Percentiles rank a stretch among this genome's conserved stretches.
Conservation (phyloP, 31 red algal genomes). For the Odonthalia washingtoniensis region DNA sequence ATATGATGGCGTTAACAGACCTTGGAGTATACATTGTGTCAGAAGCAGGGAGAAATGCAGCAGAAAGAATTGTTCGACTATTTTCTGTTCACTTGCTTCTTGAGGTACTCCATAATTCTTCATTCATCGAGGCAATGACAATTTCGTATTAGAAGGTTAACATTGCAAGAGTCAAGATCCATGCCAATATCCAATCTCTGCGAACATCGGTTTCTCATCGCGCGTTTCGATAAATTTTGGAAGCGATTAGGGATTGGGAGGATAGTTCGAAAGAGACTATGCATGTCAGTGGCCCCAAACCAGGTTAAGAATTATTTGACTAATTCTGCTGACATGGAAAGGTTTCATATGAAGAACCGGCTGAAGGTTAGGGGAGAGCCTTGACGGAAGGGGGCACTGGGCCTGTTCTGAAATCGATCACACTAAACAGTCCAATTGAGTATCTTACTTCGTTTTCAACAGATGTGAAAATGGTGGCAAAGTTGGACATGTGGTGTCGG, state of each 20-base stretch:
- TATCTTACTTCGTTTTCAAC: conserved; percentile 64
- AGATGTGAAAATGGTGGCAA: conserved; percentile 62
- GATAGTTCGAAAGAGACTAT: conserved; percentile 22
- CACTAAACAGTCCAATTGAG: conserved; percentile 47
- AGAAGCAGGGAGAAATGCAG: conserved; percentile 38
- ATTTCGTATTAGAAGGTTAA: conserved; percentile 24
- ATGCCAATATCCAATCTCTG: conserved; percentile 59
- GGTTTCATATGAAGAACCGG: conserved; percentile 71
- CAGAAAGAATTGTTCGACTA: conserved; percentile 74
- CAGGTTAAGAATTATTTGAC: conserved; percentile 52
- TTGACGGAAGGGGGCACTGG: conserved; percentile 65
- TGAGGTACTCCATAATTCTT: conserved; percentile 80
- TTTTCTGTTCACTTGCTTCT: conserved; percentile 84
- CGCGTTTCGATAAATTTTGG: conserved; percentile 70
- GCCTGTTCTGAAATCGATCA: conserved; percentile 42
- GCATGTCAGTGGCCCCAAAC: conserved; percentile 61
- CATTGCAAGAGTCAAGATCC: conserved; percentile 59
- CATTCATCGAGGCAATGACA: conserved; percentile 80
- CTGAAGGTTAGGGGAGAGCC: conserved; percentile 71
- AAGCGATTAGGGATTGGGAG: conserved; percentile 61
- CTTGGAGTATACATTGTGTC: conserved; percentile 80
- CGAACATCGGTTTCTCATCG: conserved; percentile 70
- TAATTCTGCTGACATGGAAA: conserved; percentile 64
- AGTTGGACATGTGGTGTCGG: conserved; percentile 70
- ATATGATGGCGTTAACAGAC: conserved; percentile 78